Conservation (phyloP, 345 rosid genomes). For the Fremontodendron californicum region DNA sequence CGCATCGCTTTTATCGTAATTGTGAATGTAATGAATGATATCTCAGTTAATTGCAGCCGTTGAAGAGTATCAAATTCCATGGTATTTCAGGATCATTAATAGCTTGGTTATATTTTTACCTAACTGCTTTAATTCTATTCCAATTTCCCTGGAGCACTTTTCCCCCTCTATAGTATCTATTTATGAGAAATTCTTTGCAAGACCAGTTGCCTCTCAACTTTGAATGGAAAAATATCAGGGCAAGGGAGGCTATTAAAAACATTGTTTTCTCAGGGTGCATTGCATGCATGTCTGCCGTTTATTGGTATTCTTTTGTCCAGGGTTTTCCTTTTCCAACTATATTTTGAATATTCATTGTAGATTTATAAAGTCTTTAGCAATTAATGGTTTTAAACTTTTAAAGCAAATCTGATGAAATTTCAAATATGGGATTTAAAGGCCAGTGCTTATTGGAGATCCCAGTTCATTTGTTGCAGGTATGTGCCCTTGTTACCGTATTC, state of each 20-base stretch:
- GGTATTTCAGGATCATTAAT: no score
- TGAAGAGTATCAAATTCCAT: background rate
- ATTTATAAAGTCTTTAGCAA: background rate
- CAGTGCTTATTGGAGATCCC: background rate
- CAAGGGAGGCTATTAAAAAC: background rate
- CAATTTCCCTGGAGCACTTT: background rate
- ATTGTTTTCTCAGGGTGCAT: background rate
- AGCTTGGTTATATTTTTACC: background rate
- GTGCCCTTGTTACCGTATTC: slow-evolving; percentile 11
- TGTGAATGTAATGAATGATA: no score
- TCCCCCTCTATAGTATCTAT: no score
- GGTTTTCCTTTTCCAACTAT: background rate
- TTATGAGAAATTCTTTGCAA: background rate
- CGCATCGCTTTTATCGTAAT: no score
- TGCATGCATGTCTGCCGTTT: no score
- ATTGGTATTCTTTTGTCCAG: background rate
- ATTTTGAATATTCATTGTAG: background rate
- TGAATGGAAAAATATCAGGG: background rate
- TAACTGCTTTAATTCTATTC: background rate
- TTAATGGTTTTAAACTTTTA: background rate
- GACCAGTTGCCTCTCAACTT: background rate
- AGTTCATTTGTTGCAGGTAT: slow-evolving; percentile 3
- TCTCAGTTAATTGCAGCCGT: no score
- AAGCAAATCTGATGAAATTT: background rate
- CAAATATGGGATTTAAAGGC: background rate